Conservation (phyloP, 176 grass and related monocot species). For the Thinopyrum elongatum region DNA sequence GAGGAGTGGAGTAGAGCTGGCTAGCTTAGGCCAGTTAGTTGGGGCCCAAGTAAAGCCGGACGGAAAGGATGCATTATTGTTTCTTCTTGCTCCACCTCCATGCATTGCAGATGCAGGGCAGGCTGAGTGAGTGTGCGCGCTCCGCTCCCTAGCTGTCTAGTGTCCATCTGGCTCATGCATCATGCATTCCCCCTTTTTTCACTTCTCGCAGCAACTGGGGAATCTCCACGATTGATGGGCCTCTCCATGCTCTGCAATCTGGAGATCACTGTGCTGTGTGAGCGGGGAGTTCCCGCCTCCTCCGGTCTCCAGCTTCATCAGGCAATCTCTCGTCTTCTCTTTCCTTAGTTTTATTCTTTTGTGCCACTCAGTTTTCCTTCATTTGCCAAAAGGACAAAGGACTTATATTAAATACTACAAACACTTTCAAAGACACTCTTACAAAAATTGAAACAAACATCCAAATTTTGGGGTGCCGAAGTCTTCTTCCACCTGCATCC, state of each 20-base stretch:
- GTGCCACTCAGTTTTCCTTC: too few species aligned
- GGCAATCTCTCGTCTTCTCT: not conserved
- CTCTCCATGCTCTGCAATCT: not conserved
- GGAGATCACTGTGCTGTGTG: not conserved
- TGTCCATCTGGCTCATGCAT: constrained; percentile 11
- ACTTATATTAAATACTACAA: too few species aligned
- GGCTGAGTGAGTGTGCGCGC: not conserved
- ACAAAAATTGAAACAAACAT: too few species aligned
- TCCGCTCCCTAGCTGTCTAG: constrained; percentile 2
- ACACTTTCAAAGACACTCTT: too few species aligned
- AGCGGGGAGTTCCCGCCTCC: constrained; percentile 22
- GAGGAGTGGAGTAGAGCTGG: not conserved
- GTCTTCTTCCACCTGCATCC: too few species aligned
- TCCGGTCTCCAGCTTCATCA: constrained; percentile 32
- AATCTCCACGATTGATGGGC: constrained; percentile 43
- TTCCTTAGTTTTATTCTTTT: not conserved
- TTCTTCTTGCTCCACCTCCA: not conserved
- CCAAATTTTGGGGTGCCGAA: too few species aligned
- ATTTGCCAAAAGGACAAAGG: too few species aligned
- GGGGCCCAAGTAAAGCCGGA: constrained; percentile 23
- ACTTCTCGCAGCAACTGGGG: not conserved
- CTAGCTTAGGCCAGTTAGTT: constrained; percentile 6
- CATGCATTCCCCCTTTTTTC: constrained; percentile 2
- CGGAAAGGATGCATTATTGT: not conserved
- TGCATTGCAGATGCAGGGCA: not conserved